A percentile compares a stretch with the other conserved stretches of the same genome.
Conservation (phyloP, 768 basidiomycete species). For the Kwoniella botswanensis region DNA sequence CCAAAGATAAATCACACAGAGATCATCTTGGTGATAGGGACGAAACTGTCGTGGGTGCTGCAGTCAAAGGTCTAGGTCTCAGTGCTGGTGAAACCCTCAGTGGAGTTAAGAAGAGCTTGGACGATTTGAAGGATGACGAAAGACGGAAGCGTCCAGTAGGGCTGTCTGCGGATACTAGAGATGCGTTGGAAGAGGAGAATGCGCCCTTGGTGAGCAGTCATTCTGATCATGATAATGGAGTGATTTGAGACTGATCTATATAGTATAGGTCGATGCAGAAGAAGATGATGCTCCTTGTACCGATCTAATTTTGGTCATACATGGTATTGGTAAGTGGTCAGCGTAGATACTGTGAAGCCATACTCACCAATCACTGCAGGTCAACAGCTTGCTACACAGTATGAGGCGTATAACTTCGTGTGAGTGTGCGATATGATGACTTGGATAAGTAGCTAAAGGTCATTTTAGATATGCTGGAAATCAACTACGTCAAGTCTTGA, state of each 20-base stretch:
- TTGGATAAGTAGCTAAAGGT: not conserved
- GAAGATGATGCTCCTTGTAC: conserved; percentile 57
- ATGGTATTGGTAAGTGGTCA: conserved; percentile 60
- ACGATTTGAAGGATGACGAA: conserved; percentile 33
- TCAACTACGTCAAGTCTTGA: conserved; percentile 59
- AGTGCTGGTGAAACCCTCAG: conserved; percentile 31
- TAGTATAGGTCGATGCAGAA: conserved; percentile 40
- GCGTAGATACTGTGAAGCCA: conserved; percentile 28
- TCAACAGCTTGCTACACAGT: conserved; percentile 59
- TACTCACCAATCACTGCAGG: conserved; percentile 18
- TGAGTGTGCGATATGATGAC: conserved; percentile 28
- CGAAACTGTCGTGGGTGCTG: conserved; percentile 25
- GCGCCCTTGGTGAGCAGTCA: conserved; percentile 43
- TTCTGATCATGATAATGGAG: no score
- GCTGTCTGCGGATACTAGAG: conserved; percentile 26
- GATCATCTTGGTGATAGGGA: conserved; percentile 8
- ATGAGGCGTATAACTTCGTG: conserved; percentile 62
- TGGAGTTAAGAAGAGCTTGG: conserved; percentile 33
- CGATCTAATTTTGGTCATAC: conserved; percentile 61
- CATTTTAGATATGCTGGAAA: conserved; percentile 57
- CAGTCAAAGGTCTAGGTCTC: conserved; percentile 25
- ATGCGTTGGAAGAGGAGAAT: conserved; percentile 55
- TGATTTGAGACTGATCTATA: conserved; percentile 18
- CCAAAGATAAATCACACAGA: not conserved
- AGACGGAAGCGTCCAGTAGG: conserved; percentile 12